Base-by-base conservation (phyloP, 2,329 filamentous ascomycete genomes). In the Penicillium italicum region DNA sequence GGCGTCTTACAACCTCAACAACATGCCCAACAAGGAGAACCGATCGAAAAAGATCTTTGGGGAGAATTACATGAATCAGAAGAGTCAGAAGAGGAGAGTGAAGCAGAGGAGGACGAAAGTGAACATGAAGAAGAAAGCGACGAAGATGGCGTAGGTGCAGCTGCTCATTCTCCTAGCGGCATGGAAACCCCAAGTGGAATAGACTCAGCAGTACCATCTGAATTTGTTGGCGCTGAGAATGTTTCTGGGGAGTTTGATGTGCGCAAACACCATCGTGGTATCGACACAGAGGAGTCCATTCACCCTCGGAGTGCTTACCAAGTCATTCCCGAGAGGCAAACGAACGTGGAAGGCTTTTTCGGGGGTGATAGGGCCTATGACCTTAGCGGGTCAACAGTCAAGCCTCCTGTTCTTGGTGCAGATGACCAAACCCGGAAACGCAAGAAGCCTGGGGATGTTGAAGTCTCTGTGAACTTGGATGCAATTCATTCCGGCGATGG, bases 401-500 rank as follows among this genome's bases (percentile, higher is more conserved):
- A 80, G 57, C 74, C 90, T 58, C 88, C 89, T 0, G 83, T 95
- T 3, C 83, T 99, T 4, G 94, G 92, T 11, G 82, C 85, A 60
- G 90, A 95, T 24, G 89, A 91, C 56, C 85, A 91, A 53, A 81
- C 72, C 51, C 79, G 90, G 67, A 94, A 95, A 77, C 84, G 91
- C 67, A 99, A 97, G 85, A 96, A 97, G 82, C 92, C 89, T 4
- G 94, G 93, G 38, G 94, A 99, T 71, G 84, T 99, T 24, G 94
- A 99, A 64, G 88, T 97, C 28, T 90, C 91, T 24, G 85, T 99
- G 60, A 91, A 97, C 66, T 85, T 90, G 5, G 93, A 97, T 69
- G 82, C 88, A 36, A 74, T 99, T 57, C 85, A 85, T 61, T 81
- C 83, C 38, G 83, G 87, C 58, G 90, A 91, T 64, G 89, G 87